Evolutionary conservation across 345 rosid species (phyloP).

Genomic region (Dimocarpus longan): DNA sequence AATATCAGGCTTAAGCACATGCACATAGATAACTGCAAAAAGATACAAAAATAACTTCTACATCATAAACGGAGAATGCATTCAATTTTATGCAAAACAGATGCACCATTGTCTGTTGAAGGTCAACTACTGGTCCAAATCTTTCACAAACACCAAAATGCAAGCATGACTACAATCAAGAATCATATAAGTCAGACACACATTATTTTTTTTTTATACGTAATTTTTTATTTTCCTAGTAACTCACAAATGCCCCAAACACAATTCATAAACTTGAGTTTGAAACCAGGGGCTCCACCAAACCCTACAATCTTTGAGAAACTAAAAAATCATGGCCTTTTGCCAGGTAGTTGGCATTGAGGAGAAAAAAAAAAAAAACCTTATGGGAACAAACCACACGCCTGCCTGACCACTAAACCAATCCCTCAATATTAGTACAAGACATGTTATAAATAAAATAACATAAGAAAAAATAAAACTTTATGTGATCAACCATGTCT

Average conservation of each 20-base stretch:
- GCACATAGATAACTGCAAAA: background rate
- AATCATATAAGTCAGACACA: background rate
- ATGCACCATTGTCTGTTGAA: background rate
- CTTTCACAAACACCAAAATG: background rate
- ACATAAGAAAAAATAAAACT: background rate
- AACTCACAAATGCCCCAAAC: background rate
- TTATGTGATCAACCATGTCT: too few species aligned
- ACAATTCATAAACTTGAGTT: background rate
- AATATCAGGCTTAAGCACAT: conserved; percentile 23
- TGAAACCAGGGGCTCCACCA: background rate
- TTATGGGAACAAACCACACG: background rate
- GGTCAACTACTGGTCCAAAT: background rate
- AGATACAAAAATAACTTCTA: background rate
- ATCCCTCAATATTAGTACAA: background rate
- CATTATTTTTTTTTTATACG: background rate
- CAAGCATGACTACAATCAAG: background rate
- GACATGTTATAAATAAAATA: background rate
- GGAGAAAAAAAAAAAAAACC: background rate
- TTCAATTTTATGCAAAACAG: background rate
- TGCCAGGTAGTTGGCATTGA: too few species aligned
- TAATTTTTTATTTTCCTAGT: background rate
- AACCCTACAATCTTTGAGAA: background rate
- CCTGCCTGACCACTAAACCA: too few species aligned
- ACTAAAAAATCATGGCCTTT: background rate
- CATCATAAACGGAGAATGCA: background rate